Base-by-base conservation (phyloP, 441 rosid species). In the Francoa sonchifolia region DNA sequence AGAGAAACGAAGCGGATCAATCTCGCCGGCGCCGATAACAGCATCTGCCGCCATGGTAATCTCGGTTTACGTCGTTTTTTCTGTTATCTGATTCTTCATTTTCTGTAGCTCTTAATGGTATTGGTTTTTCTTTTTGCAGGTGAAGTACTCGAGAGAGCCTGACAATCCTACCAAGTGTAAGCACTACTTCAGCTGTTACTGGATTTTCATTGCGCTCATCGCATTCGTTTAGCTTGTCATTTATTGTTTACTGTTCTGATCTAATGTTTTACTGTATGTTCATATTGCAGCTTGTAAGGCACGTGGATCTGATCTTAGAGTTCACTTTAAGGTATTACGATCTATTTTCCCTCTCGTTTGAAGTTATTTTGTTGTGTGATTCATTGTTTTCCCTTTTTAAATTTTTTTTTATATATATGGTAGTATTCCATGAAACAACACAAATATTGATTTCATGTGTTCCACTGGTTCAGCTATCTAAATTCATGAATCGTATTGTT, bases 91-190 rank as follows among this genome's bases (percentile, higher is more conserved):
- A 19, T 19, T 55, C 7, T 5, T 12, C 18, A 12, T 33, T 5
- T 13, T 33, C 36, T 33, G 8, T 1, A 1, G 6, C 6, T 5
- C 36, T 33, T 12, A 33, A 33, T 26, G 17, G 23, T 17, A 20
- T 7, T 48, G 20, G 2, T 27, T 27, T n/a, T 8, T 18, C 17
- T 45, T 12, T 33, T 33, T 17, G 25, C 55, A 78, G 94, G 88
- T 78, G 63, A 82, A 82, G 82, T 82, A 78, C 64, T 82, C 85
- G 11, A 76, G 65, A 44, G 88, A 82, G 58, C 82, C 85, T 9
- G 76, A 63, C 29, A 82, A 82, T 23, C 37, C 66, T 8, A 82
- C 93, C 57, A 78, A 82, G 68, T 82, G 88, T 76, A 68, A 58
- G 65, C 18, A 16, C 18, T 14, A 8, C n/a, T 4, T 1, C 14